phyloP scores from a whole-genome alignment of 768 basidiomycete genomes.

The Lactarius trivialis region DNA sequence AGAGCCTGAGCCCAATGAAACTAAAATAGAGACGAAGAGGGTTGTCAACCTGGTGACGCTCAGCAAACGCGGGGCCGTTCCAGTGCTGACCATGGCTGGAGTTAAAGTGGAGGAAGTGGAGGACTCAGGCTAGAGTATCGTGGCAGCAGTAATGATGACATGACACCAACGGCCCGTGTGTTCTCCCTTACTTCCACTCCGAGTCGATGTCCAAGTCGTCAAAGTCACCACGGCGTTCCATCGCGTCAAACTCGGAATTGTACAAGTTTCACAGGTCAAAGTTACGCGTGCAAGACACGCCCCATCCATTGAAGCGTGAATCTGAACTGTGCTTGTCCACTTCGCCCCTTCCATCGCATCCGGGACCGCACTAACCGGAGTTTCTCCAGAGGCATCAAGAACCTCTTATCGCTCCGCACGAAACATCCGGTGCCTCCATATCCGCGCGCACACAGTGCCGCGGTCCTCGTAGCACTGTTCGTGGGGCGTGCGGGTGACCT shows the following conservation, averaged over 20 bases:
- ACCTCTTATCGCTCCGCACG: slow-evolving; percentile 12
- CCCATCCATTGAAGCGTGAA: slow-evolving; percentile 20
- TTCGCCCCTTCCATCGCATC: not conserved
- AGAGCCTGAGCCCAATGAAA: slow-evolving; percentile 60
- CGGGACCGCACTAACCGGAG: not conserved
- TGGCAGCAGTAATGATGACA: not conserved
- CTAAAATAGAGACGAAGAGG: slow-evolving; percentile 50
- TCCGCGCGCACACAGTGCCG: slow-evolving; percentile 58
- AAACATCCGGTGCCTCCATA: slow-evolving; percentile 29
- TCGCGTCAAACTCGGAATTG: slow-evolving; percentile 14
- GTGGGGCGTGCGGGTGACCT: slow-evolving; percentile 78
- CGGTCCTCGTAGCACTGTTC: slow-evolving; percentile 80
- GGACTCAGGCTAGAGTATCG: not conserved
- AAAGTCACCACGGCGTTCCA: not conserved
- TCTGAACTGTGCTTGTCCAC: slow-evolving; percentile 15
- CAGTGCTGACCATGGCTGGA: not conserved
- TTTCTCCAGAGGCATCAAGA: slow-evolving; percentile 12
- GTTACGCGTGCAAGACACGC: slow-evolving; percentile 18
- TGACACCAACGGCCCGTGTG: not conserved
- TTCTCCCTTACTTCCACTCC: not conserved
- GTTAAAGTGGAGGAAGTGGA: not conserved
- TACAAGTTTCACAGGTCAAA: slow-evolving; percentile 24
- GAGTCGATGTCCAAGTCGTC: not conserved
- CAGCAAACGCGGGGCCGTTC: not conserved
- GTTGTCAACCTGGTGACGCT: slow-evolving; percentile 11